A percentile compares a stretch with the other conserved stretches of the same genome.
Evolutionary conservation across 192 early-diverging fungal genomes (phyloP).

Genomic region (Chytriomyces confervae): DNA sequence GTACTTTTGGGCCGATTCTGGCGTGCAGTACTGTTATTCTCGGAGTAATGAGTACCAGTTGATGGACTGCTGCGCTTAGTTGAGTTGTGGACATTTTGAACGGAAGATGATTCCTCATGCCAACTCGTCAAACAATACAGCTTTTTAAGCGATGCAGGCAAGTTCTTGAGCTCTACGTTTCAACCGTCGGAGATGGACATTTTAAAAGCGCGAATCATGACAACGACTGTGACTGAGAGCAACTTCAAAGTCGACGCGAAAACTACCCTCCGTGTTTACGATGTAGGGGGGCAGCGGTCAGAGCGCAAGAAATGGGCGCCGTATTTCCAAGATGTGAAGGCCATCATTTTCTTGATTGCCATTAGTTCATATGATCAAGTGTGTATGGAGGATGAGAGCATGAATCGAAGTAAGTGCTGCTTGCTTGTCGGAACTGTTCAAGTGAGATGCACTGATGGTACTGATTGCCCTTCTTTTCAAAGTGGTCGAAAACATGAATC

Average conservation of each 20-base stretch:
- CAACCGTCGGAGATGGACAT: conserved; percentile 93
- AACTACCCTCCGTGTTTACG: conserved; percentile 91
- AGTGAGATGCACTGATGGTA: not conserved
- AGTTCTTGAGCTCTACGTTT: conserved; percentile 78
- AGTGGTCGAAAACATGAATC: conserved; percentile 90
- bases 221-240: conserved; percentile 94
- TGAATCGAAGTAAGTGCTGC: conserved; percentile 48
- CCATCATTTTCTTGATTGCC: conserved; percentile 92
- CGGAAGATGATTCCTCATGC: conserved; percentile 34
- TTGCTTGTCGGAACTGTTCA: not conserved
- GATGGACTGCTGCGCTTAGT: conserved; percentile 94
- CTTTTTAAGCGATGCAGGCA: conserved; percentile 89
- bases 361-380: conserved; percentile 95
- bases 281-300: conserved; percentile 95
- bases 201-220: conserved; percentile 92
- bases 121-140: conserved; percentile 44
- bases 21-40: conserved; percentile 78
- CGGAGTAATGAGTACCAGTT: conserved; percentile 91
- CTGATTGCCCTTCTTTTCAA: conserved; percentile 65
- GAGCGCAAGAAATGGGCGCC: conserved; percentile 99
- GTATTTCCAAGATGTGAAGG: conserved; percentile 96
- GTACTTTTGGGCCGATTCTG: conserved; percentile 80
- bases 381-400: conserved; percentile 45
- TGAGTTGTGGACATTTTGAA: too few species aligned
- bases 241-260: conserved; percentile 82